These are phyloP conservation scores for Dactylellina haptotyla DNA, from an alignment of 2,329 filamentous ascomycete genomes.

Conservation along the genomic window DNA sequence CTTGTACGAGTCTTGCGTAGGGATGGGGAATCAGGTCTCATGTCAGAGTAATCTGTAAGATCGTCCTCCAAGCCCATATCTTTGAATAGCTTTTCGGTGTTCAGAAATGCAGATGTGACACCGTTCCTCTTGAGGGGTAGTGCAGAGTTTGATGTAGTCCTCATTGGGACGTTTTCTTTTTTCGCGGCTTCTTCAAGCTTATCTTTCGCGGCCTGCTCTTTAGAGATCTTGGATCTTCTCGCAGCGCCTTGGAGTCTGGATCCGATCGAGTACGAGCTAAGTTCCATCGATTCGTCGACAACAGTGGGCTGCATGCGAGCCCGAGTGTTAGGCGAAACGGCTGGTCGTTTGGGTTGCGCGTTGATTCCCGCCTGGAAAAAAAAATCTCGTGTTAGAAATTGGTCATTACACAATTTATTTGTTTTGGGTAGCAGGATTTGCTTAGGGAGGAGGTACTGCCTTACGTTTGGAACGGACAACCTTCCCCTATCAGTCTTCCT, in stretches of 20 bases:
- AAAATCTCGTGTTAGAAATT: conserved; percentile 27
- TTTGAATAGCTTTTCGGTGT: conserved; percentile 43
- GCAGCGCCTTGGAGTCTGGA: conserved; percentile 17
- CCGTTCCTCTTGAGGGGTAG: conserved; percentile 2
- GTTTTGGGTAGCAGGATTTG: not conserved
- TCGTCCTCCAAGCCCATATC: conserved; percentile 45
- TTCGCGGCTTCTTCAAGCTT: conserved; percentile 34
- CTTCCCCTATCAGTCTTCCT: conserved; percentile 23
- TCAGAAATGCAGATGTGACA: conserved; percentile 29
- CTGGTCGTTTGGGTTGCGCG: conserved; percentile 18
- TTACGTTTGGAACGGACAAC: conserved; percentile 21
- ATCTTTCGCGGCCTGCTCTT: conserved; percentile 29
- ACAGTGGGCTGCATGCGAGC: conserved; percentile 42
- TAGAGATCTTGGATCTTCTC: conserved; percentile 12
- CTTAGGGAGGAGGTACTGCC: not conserved
- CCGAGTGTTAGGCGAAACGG: conserved; percentile 36
- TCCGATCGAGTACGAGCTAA: conserved; percentile 31
- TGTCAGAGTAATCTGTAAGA: conserved; percentile 31
- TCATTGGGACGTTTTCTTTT: conserved; percentile 35
- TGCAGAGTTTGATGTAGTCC: conserved; percentile 8
- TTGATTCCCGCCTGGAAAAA: conserved; percentile 19
- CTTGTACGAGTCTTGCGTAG: conserved; percentile 17
- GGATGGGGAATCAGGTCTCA: conserved; percentile 36
- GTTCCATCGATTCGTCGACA: conserved; percentile 47
- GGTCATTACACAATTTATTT: not conserved